Base-by-base conservation (phyloP, 2,329 filamentous ascomycete species). In the Microsporum canis region DNA sequence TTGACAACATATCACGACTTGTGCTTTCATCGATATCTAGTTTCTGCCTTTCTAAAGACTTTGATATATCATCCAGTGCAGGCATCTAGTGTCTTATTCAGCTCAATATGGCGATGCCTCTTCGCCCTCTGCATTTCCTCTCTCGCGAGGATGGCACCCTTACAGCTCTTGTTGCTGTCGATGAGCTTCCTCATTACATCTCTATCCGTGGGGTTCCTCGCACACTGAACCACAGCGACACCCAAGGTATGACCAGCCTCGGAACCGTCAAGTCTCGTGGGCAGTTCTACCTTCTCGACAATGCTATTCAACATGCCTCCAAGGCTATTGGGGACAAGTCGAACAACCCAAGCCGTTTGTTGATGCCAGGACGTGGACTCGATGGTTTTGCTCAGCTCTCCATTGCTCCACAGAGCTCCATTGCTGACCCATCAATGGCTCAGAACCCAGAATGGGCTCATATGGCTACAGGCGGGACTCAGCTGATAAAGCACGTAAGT, bases 111-210 rank as follows among this genome's bases (percentile, higher is more conserved):
- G 57, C 57, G n/a, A 39, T 49, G 36, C 61, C 67, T 10, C 64
- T 72, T 56, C 71, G 70, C 56, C 75, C 76, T 41, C 70, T 71
- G 61, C 77, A 73, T 64, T 79, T 77, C 64, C 69, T 76, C 53
- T 68, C 72, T 45, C 75, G 77, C 39, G 70, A 72, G 43, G 72
- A 76, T 66, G 74, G 75, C 34, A 68, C 66, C 5, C 62, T 77
- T 49, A 73, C 73, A 17, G 75, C 77, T 3, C 71, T 79, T 10
- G 68, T 79, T 49, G 73, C 77, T 4, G 65, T 78, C 3, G 77
- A 79, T 63, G 77, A 79, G 63, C 68, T 79, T 0, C 76, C 77
- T 2, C 29, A 67, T 1, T 65, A 68, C 23, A 58, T 79, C 43
- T 64, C 65, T 2, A 70, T 79, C 58, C 69, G 68, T 34, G 74